Percentiles rank a stretch among this genome's conserved stretches.
phyloP scores from a whole-genome alignment of 768 basidiomycete species.

The Lanmaoa pseudosensibilis region DNA sequence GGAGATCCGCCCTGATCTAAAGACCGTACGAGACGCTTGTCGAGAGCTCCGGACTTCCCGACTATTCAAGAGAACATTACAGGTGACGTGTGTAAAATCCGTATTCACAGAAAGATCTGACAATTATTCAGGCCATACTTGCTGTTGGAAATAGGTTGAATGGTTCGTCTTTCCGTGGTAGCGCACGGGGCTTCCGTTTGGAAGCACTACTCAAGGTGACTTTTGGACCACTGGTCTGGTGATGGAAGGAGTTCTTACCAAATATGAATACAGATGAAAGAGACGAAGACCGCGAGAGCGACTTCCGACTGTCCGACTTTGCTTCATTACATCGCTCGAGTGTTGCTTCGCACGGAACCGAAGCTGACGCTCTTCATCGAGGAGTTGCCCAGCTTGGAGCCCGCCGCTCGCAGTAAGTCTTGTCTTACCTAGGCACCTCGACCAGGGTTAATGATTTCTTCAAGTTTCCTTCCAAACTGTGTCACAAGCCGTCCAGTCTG shows the following conservation, averaged over 20 bases:
- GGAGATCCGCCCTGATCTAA: slow-evolving; percentile 80
- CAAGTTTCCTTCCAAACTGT: slow-evolving; percentile 75
- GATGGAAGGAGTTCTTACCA: background rate
- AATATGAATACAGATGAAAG: slow-evolving; percentile 61
- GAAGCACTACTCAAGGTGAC: slow-evolving; percentile 78
- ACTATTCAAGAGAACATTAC: slow-evolving; percentile 69
- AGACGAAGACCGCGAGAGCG: slow-evolving; percentile 74
- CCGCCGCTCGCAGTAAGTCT: slow-evolving; percentile 70
- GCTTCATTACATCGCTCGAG: slow-evolving; percentile 84
- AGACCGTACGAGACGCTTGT: slow-evolving; percentile 68
- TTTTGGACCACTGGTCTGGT: background rate
- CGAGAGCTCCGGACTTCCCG: slow-evolving; percentile 62
- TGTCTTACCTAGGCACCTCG: background rate
- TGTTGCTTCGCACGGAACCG: slow-evolving; percentile 68
- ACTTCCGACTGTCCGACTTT: slow-evolving; percentile 78
- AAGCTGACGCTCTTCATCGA: slow-evolving; percentile 70
- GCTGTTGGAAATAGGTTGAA: slow-evolving; percentile 83
- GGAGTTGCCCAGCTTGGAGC: slow-evolving; percentile 78
- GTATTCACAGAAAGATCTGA: background rate
- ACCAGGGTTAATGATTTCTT: background rate
- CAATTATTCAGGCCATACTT: slow-evolving; percentile 56
- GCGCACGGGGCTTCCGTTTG: slow-evolving; percentile 82
- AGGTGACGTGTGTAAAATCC: slow-evolving; percentile 39
- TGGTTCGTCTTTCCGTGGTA: slow-evolving; percentile 77
- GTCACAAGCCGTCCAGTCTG: slow-evolving; percentile 54